A percentile compares a stretch with the other conserved stretches of the same genome.
Evolutionary conservation across 139 green algal species (phyloP).

Genomic region (Volvox africanus): DNA sequence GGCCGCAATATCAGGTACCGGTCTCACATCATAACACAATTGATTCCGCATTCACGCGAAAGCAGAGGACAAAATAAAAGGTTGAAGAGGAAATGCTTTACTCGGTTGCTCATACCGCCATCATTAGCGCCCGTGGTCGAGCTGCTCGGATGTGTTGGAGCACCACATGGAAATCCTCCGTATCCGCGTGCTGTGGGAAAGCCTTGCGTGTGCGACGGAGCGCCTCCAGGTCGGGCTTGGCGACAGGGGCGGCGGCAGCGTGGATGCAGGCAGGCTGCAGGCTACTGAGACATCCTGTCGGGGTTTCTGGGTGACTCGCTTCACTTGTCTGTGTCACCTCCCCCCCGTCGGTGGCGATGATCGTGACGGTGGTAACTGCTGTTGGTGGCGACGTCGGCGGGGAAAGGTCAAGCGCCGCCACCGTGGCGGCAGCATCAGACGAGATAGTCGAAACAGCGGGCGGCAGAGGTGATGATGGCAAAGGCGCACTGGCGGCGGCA

Average conservation of each 20-base stretch:
- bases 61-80: no score
- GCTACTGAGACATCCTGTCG: no score
- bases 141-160: constrained; percentile 11
- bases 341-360: not conserved
- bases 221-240: not conserved
- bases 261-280: not conserved
- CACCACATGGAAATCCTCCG: constrained; percentile 34
- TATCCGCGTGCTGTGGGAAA: constrained; percentile 42
- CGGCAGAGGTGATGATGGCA: no score
- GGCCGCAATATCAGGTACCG: no score
- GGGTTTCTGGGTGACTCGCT: no score
- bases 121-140: not conserved
- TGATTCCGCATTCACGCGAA: no score
- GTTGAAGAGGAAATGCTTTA: no score
- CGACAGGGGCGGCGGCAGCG: not conserved
- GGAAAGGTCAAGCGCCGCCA: not conserved
- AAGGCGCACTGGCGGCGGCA: no score
- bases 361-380: not conserved
- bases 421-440: not conserved
- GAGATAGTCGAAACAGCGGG: not conserved
- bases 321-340: not conserved
- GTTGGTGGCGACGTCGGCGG: not conserved
- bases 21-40: no score
- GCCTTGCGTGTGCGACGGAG: constrained; percentile 25
- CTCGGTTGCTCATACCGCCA: not conserved